Conservation (phyloP, 768 basidiomycete species). For the Zangia roseola region DNA sequence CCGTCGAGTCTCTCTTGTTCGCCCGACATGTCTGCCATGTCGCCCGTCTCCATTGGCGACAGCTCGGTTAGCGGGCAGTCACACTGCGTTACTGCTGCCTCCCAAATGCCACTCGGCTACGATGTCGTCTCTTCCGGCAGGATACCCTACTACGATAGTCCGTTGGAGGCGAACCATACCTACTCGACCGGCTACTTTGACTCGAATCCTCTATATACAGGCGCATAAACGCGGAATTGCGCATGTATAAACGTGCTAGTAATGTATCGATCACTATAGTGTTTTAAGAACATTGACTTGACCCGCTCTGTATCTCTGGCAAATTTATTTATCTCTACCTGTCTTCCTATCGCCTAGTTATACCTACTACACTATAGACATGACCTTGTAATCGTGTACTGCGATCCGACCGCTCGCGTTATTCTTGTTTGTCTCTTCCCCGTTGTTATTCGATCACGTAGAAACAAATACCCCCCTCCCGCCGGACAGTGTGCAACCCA, state of each 20-base stretch:
- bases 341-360: constrained; percentile 14
- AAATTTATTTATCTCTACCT: constrained; percentile 25
- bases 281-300: constrained; percentile 13
- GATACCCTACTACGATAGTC: constrained; percentile 29
- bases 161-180: constrained; percentile 20
- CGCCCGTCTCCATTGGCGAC: constrained; percentile 17
- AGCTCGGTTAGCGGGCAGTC: constrained; percentile 13
- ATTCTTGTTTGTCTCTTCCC: too few relatives aligned
- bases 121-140: constrained; percentile 24
- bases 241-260: constrained; percentile 3
- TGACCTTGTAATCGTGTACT: constrained; percentile 1
- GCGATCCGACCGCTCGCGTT: constrained; percentile 12
- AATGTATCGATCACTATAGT: constrained; percentile 22
- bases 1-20: constrained; percentile 29
- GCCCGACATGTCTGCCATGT: constrained; percentile 26
- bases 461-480: neutral
- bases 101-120: constrained; percentile 21
- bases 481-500: neutral
- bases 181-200: constrained; percentile 24
- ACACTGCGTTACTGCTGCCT: constrained; percentile 20
- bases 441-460: neutral
- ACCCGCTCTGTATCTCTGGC: constrained; percentile 26
- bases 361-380: constrained; percentile 9
- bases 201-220: constrained; percentile 22
- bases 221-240: constrained; percentile 15